phyloP scores from a whole-genome alignment of 257 asterid species.

The Rehmannia glutinosa region DNA sequence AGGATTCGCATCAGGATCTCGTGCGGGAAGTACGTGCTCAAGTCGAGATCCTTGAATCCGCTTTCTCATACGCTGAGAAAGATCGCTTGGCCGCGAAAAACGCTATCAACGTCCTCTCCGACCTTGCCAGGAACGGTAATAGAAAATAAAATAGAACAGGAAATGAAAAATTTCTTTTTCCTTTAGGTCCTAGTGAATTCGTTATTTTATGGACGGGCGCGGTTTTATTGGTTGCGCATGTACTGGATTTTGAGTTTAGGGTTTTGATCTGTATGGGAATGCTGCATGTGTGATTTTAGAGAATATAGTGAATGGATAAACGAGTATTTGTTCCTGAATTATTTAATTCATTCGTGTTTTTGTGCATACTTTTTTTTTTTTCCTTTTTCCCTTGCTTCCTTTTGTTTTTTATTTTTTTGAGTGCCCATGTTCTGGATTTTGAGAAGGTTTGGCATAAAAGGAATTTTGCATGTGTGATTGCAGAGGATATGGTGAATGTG shows the following conservation, averaged over 20 bases:
- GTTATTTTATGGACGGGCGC: background rate
- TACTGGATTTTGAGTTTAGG: background rate
- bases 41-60: constrained; percentile 45
- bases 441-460: constrained; percentile 12
- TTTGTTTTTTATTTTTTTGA: background rate
- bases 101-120: constrained; percentile 39
- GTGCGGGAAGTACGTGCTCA: constrained; percentile 37
- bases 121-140: constrained; percentile 50
- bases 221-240: background rate
- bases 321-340: background rate
- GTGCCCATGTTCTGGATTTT: background rate
- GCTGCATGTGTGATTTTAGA: background rate
- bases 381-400: too few species aligned
- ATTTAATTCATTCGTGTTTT: background rate
- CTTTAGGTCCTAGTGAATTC: background rate
- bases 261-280: background rate
- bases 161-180: background rate
- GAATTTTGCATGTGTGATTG: constrained; percentile 16
- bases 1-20: constrained; percentile 48
- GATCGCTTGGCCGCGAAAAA: constrained; percentile 44
- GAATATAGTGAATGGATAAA: background rate
- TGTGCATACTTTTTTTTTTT: background rate
- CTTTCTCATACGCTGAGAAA: constrained; percentile 23
- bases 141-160: background rate
- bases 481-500: constrained; percentile 64